A percentile compares a stretch with the other conserved stretches of the same genome.
These are phyloP conservation scores for Ceratocystis lukuohia DNA, from an alignment of 2,329 filamentous ascomycete species.

Conservation along the genomic window DNA sequence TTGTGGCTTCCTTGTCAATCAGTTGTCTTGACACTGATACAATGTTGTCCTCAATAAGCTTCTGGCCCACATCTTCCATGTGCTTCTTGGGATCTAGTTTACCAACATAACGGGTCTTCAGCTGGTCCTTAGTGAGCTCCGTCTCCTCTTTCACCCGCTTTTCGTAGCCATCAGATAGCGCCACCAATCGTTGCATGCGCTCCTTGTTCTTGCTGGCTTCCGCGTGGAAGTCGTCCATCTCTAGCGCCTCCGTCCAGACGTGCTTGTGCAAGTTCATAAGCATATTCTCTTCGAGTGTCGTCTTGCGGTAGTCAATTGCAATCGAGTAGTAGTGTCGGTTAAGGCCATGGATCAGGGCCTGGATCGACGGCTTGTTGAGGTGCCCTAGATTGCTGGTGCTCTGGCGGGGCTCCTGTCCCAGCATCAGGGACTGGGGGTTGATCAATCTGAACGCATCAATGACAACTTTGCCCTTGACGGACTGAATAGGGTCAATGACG, in stretches of 20 bases:
- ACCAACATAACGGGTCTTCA: constrained; percentile 97
- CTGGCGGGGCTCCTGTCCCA: constrained; percentile 93
- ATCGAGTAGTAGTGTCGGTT: constrained; percentile 99
- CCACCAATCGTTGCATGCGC: constrained; percentile 73
- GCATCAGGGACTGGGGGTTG: constrained; percentile 93
- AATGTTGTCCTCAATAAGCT: constrained; percentile 98
- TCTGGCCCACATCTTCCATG: constrained; percentile 87
- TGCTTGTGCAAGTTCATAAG: constrained; percentile 99
- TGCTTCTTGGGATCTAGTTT: constrained; percentile 99
- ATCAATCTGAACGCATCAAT: constrained; percentile 98
- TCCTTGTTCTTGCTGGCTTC: constrained; percentile 82
- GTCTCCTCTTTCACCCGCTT: constrained; percentile 98
- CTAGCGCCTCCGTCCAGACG: constrained; percentile 92
- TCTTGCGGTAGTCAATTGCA: constrained; percentile 95
- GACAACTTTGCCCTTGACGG: constrained; percentile 98
- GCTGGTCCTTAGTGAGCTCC: constrained; percentile 88
- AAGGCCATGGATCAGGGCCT: constrained; percentile 92
- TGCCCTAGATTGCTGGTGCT: constrained; percentile 96
- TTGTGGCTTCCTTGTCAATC: constrained; percentile 97
- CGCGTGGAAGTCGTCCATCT: constrained; percentile 88
- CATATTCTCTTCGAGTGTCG: constrained; percentile 97
- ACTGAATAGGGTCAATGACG: constrained; percentile 96
- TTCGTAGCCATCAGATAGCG: constrained; percentile 88
- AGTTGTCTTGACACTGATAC: constrained; percentile 96
- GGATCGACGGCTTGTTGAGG: constrained; percentile 98